Base-by-base conservation (phyloP, 805 yeast species). In the Saturnispora sanitii region DNA sequence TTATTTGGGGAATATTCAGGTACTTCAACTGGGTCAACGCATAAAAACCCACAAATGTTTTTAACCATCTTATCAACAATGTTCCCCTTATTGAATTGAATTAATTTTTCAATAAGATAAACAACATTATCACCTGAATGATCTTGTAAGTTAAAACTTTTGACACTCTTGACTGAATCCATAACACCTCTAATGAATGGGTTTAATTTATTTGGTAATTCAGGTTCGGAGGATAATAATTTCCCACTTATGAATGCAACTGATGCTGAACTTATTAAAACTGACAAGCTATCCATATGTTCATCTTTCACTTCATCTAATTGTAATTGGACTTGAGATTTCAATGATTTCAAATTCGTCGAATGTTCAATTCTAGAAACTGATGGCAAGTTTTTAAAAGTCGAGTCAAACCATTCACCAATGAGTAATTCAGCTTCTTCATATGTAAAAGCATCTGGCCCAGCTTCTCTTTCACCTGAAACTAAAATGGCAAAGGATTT, bases 11-110 rank as follows among this genome's bases (percentile, higher is more conserved):
- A 67, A 54, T 85, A 92, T 53, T 86, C 96, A 2, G 98, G 98
- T 25, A 90, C 96, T 55, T 88, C 96, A 3, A 92, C 75, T 0
- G 96, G 86, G 56, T 90, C 98, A 25, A 88, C 96, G 63, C 98
- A 92, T 38, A 92, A 56, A 56, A 90, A 90, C 0, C 90, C 95
- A 62, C 95, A 84, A 42, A 94, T 64, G 54, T 92, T 92, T 57
- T 85, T 90, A 33, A 85, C 75, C 48, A 94, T 82, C 56, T 92
- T 92, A 50, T 85, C 94, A 2, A 90, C 77, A 1, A 90, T 92
- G 28, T 77, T 78, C n/a, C 56, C 57, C 54, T 87, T 86, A 7
- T 74, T 76, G 4, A 61, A 62, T 1, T 56, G 56, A 27, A 75
- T 67, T 41, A 94, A 71, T 46, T 73, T 71, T n/a, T 61, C 54